Conservation (phyloP, 176 grass and related monocot species). For the Triticum dicoccoides region DNA sequence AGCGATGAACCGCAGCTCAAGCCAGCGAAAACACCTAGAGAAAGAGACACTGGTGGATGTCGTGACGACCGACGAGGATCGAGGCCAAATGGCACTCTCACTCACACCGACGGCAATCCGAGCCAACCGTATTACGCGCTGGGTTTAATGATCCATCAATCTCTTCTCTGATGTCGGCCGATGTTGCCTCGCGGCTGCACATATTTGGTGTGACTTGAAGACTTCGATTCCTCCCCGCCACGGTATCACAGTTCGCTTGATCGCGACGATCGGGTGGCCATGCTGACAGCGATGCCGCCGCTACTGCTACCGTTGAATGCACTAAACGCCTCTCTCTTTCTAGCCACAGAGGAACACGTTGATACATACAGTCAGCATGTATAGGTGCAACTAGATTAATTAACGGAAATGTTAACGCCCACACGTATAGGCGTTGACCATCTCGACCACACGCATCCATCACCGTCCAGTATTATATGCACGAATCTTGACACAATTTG, state of each 20-base stretch:
- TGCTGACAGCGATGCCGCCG: not conserved
- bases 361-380: not conserved
- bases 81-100: not conserved
- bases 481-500: too few species aligned
- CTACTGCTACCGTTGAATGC: not conserved
- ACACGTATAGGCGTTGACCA: too few species aligned
- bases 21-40: not conserved
- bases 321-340: not conserved
- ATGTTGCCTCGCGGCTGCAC: not conserved
- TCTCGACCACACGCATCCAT: too few species aligned
- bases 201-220: slow-evolving; percentile 20
- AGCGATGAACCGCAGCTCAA: not conserved
- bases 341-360: not conserved
- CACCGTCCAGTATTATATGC: too few species aligned
- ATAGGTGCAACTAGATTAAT: not conserved
- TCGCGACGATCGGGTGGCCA: not conserved
- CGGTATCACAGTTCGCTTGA: not conserved
- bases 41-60: not conserved
- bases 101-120: not conserved
- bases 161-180: not conserved
- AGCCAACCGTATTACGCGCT: not conserved
- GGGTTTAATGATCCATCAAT: not conserved
- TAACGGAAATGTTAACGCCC: too few species aligned
- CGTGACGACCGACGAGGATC: not conserved
- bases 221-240: not conserved